Evolutionary conservation across 192 early-diverging fungal species (phyloP).

Genomic region (Coemansia brasiliensis): DNA sequence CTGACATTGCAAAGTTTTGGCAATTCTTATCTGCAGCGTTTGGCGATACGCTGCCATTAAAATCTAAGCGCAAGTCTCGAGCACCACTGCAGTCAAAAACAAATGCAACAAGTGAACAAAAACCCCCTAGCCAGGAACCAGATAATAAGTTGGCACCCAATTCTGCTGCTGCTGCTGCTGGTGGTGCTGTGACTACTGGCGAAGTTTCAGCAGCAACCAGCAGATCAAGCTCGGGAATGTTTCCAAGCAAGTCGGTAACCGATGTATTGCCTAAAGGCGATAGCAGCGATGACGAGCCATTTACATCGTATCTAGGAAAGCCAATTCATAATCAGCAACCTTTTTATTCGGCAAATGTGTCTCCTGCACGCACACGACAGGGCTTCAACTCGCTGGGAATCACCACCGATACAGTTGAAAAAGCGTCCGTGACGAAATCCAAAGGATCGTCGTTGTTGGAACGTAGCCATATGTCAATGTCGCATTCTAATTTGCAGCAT

Average conservation of each 20-base stretch:
- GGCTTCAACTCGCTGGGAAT: not conserved
- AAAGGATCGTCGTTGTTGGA: conserved; percentile 9
- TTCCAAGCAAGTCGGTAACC: conserved; percentile 35
- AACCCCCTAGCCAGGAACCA: too few species aligned
- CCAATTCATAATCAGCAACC: not conserved
- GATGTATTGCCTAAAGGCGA: conserved; percentile 6
- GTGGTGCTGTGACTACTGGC: too few species aligned
- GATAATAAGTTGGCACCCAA: too few species aligned
- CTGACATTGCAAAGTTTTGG: conserved; percentile 45
- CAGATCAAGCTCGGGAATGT: conserved; percentile 48
- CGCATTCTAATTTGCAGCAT: conserved; percentile 49
- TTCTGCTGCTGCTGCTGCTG: too few species aligned
- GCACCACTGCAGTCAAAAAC: too few species aligned
- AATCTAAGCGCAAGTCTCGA: conserved; percentile 12
- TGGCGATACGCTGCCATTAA: conserved; percentile 38
- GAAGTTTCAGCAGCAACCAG: conserved; percentile 27
- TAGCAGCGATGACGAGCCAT: conserved; percentile 36
- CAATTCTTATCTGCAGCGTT: conserved; percentile 35
- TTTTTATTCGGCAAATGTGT: conserved; percentile 8
- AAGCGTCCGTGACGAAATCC: not conserved
- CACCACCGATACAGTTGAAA: not conserved
- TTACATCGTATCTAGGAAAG: not conserved
- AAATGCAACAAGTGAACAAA: too few species aligned
- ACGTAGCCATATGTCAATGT: conserved; percentile 31
- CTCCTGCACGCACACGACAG: conserved; percentile 14